phyloP scores from a whole-genome alignment of 2,329 filamentous ascomycete genomes.

The Exserohilum rostratum region DNA sequence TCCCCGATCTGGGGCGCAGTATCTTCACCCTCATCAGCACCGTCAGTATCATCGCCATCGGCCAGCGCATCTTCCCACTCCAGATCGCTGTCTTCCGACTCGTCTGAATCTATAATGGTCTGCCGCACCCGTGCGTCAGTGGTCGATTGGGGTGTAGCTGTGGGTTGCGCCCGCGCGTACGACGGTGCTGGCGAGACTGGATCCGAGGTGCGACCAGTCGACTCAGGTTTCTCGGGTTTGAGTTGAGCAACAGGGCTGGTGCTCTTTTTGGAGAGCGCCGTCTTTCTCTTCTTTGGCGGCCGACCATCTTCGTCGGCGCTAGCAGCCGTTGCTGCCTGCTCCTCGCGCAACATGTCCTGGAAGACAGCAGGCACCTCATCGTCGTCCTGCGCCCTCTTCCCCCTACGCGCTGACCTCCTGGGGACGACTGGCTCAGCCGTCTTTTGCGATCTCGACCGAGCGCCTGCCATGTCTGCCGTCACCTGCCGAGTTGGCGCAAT shows the following conservation, averaged over 20 bases:
- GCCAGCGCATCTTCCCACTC: conserved; percentile 65
- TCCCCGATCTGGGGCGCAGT: conserved; percentile 46
- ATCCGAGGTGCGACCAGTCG: too few relatives aligned
- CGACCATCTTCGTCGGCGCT: conserved; percentile 38
- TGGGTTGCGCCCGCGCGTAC: conserved; percentile 6
- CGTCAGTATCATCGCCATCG: conserved; percentile 32
- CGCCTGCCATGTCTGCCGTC: conserved; percentile 34
- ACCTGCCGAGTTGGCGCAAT: conserved; percentile 1
- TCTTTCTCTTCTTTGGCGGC: conserved; percentile 49
- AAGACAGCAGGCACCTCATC: conserved; percentile 52
- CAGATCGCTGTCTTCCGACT: conserved; percentile 64
- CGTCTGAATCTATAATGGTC: conserved; percentile 54
- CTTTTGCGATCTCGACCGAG: conserved; percentile 32
- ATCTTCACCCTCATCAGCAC: conserved; percentile 29
- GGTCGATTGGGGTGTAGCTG: conserved; percentile 4
- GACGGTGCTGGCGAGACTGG: neutral
- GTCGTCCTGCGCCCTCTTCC: conserved; percentile 27
- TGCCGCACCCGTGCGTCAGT: conserved; percentile 40
- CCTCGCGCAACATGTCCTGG: conserved; percentile 54
- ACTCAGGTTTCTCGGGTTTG: conserved; percentile 3
- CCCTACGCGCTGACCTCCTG: conserved; percentile 33
- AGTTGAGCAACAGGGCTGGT: neutral
- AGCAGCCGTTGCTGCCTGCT: conserved; percentile 40
- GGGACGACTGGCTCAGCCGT: conserved; percentile 19
- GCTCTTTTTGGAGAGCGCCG: conserved; percentile 15